Evolutionary conservation across 2,329 filamentous ascomycete genomes (phyloP).

Genomic region (Hymenoscyphus infarciens): DNA sequence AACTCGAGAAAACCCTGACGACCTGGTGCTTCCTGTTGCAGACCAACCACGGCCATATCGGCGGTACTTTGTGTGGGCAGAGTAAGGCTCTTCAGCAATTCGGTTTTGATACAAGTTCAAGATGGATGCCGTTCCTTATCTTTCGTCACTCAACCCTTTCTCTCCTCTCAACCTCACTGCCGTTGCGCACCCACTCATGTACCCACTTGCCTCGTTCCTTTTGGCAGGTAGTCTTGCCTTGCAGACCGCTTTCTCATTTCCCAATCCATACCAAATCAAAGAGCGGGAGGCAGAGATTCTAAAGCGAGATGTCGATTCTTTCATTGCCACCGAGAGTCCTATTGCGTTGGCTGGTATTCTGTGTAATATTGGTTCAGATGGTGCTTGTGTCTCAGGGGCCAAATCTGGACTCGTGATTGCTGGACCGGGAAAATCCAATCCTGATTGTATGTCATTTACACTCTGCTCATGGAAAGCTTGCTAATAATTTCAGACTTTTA

Average conservation of each 20-base stretch:
- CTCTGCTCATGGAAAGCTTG: background rate
- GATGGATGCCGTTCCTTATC: slow-evolving; percentile 24
- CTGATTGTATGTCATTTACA: slow-evolving; percentile 47
- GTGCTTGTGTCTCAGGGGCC: slow-evolving; percentile 47
- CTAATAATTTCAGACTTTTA: slow-evolving; percentile 57
- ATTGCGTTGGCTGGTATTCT: slow-evolving; percentile 51
- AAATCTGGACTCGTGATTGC: slow-evolving; percentile 53
- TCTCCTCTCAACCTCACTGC: slow-evolving; percentile 23
- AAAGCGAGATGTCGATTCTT: slow-evolving; percentile 50
- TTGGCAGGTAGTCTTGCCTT: slow-evolving; percentile 50
- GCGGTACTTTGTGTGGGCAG: slow-evolving; percentile 18
- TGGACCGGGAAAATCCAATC: slow-evolving; percentile 50
- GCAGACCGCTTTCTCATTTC: slow-evolving; percentile 49
- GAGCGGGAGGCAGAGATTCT: slow-evolving; percentile 38
- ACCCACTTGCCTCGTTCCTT: slow-evolving; percentile 47
- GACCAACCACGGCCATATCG: slow-evolving; percentile 19
- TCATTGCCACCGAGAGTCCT: slow-evolving; percentile 49
- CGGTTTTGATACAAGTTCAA: slow-evolving; percentile 25
- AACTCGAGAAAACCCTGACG: background rate
- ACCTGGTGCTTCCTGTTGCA: background rate
- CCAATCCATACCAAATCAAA: slow-evolving; percentile 35
- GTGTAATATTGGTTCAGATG: slow-evolving; percentile 57
- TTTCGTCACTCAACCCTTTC: slow-evolving; percentile 25
- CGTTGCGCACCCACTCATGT: slow-evolving; percentile 42
- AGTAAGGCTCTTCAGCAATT: background rate